Evolutionary conservation across 371 early-diverging fungal genomes (phyloP).

Genomic region (Chytridium lagenaria): DNA sequence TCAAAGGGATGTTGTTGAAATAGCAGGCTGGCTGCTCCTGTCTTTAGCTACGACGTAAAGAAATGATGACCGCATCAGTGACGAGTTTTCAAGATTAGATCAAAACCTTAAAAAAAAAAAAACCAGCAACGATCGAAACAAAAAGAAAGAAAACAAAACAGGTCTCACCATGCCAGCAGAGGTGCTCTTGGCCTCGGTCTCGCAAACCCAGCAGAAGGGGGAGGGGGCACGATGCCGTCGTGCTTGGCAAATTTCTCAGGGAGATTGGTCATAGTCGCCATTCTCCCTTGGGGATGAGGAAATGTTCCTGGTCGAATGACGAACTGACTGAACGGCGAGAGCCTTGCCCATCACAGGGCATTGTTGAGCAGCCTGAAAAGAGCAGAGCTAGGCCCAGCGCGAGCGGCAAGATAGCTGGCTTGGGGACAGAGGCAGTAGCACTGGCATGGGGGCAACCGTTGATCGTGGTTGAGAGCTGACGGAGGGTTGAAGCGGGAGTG

Average conservation of each 20-base stretch:
- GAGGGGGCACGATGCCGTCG: neutral
- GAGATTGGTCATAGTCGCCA: neutral
- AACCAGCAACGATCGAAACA: neutral
- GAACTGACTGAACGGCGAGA: conserved; percentile 51
- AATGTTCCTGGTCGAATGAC: neutral
- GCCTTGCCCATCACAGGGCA: conserved; percentile 94
- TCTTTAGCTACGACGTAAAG: neutral
- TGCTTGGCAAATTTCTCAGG: neutral
- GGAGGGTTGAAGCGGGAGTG: conserved; percentile 75
- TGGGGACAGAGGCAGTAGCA: neutral
- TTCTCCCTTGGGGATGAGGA: neutral
- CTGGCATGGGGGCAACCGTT: conserved; percentile 10
- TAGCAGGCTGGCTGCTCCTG: conserved; percentile 3
- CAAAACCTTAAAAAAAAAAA: neutral
- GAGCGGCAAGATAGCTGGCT: neutral
- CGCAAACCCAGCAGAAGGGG: neutral
- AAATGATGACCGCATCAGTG: neutral
- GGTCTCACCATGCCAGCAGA: too few species aligned
- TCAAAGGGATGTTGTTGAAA: conserved; percentile 68
- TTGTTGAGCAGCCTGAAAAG: conserved; percentile 81
- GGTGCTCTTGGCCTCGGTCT: neutral
- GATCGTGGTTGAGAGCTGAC: conserved; percentile 57
- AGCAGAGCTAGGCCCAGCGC: conserved; percentile 37
- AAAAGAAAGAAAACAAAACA: neutral
- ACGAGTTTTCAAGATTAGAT: too few species aligned